Evolutionary conservation across 805 yeast genomes (phyloP).

Genomic region (Sungouiozyma ichnusensis): DNA sequence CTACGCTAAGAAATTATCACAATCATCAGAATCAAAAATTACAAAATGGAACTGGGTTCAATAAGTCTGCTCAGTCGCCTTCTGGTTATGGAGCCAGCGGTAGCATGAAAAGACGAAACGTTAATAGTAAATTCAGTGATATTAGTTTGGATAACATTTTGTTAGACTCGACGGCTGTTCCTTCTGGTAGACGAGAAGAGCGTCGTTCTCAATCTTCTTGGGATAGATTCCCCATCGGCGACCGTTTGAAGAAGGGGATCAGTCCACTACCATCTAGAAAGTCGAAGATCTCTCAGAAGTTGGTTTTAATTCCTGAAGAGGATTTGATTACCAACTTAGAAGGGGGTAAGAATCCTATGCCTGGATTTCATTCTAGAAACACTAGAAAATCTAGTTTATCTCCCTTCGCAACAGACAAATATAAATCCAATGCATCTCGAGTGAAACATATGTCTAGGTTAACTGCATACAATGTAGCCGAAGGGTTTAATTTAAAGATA

Average conservation of each 20-base stretch:
- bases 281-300: constrained; percentile 73
- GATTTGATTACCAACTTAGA: constrained; percentile 2
- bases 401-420: neutral
- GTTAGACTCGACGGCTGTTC: constrained; percentile 75
- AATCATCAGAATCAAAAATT: neutral
- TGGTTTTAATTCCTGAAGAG: constrained; percentile 71
- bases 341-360: constrained; percentile 3
- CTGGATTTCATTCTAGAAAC: constrained; percentile 3
- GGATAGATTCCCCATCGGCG: constrained; percentile 12
- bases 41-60: neutral
- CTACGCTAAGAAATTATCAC: neutral
- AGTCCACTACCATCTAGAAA: constrained; percentile 47
- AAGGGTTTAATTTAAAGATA: constrained; percentile 56
- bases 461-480: constrained; percentile 87
- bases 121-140: constrained; percentile 46
- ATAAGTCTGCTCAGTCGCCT: neutral
- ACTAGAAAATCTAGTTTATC: neutral
- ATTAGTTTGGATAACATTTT: constrained; percentile 74
- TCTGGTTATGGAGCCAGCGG: too few relatives aligned
- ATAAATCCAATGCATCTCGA: constrained; percentile 8
- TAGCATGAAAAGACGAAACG: too few relatives aligned
- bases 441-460: constrained; percentile 65
- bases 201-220: constrained; percentile 31
- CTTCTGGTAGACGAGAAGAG: constrained; percentile 51
- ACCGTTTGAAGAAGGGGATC: constrained; percentile 15